Percentiles rank a stretch among this genome's conserved stretches.
Conservation (phyloP, 2,329 filamentous ascomycete species). For the Macroventuria anomochaeta region DNA sequence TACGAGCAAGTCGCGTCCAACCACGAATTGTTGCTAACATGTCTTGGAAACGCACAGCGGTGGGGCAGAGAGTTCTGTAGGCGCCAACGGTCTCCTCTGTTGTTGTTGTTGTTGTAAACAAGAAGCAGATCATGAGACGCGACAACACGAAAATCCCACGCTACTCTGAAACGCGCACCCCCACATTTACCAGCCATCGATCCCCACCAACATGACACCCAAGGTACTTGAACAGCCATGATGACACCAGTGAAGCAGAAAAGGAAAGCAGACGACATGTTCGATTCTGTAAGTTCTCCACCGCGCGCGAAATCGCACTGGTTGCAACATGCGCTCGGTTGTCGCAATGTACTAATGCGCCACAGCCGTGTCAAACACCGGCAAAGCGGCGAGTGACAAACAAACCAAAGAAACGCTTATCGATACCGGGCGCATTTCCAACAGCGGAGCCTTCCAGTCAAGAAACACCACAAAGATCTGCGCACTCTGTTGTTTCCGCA, state of each 20-base stretch:
- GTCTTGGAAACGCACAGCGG: not conserved
- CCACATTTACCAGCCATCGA: slow-evolving; percentile 19
- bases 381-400: slow-evolving; percentile 10
- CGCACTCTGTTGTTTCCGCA: slow-evolving; percentile 16
- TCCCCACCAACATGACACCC: slow-evolving; percentile 8
- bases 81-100: slow-evolving; percentile 3
- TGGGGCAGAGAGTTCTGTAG: not conserved
- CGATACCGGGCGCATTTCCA: slow-evolving; percentile 20
- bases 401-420: slow-evolving; percentile 20
- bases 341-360: slow-evolving; percentile 15
- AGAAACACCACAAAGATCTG: slow-evolving; percentile 13
- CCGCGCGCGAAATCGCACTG: not conserved
- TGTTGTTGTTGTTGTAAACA: slow-evolving; percentile 18
- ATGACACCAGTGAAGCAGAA: slow-evolving; percentile 11
- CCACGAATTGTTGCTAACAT: not conserved
- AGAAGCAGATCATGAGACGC: slow-evolving; percentile 7
- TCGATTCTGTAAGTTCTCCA: slow-evolving; percentile 5
- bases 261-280: slow-evolving; percentile 10
- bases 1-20: not conserved
- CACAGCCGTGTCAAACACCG: slow-evolving; percentile 11
- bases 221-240: slow-evolving; percentile 9
- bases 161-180: slow-evolving; percentile 18
- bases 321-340: slow-evolving; percentile 1
- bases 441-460: slow-evolving; percentile 11
- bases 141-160: slow-evolving; percentile 15